These are phyloP conservation scores for Pinus taeda DNA, from an alignment of 75 land plant species.

Conservation along the genomic window DNA sequence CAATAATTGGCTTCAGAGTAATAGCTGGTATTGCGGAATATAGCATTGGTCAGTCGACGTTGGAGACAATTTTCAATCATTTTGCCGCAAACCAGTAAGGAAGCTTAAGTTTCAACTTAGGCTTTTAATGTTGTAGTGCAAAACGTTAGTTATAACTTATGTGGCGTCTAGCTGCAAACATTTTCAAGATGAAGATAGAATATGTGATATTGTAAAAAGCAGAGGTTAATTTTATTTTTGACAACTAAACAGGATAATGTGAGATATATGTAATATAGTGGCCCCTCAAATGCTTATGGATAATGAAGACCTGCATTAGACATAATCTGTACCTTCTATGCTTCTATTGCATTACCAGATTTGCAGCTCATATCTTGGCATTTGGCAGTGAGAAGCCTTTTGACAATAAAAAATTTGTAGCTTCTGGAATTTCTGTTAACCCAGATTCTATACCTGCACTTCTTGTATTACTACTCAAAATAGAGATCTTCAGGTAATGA, in stretches of 20 bases:
- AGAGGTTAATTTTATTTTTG: not conserved
- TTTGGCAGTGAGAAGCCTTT: too few species aligned
- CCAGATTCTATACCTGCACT: too few species aligned
- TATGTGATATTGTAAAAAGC: too few species aligned
- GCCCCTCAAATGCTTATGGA: not conserved
- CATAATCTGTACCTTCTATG: not conserved
- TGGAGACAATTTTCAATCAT: slow-evolving; percentile 80
- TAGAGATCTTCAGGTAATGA: too few species aligned
- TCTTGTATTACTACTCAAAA: too few species aligned
- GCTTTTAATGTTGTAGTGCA: not conserved
- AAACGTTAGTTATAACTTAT: not conserved
- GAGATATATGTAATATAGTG: not conserved
- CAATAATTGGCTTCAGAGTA: slow-evolving; percentile 21
- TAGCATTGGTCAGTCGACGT: slow-evolving; percentile 76
- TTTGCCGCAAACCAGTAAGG: slow-evolving; percentile 57
- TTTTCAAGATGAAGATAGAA: not conserved
- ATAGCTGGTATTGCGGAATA: slow-evolving; percentile 64
- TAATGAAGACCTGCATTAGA: not conserved
- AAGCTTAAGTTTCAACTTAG: not conserved
- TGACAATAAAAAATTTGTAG: too few species aligned
- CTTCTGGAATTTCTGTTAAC: too few species aligned
- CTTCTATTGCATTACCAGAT: too few species aligned
- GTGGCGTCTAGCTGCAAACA: not conserved
- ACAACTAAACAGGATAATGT: not conserved
- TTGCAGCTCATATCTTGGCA: too few species aligned